Conservation (phyloP, 2,329 filamentous ascomycete genomes). For the Diatrype stigma region DNA sequence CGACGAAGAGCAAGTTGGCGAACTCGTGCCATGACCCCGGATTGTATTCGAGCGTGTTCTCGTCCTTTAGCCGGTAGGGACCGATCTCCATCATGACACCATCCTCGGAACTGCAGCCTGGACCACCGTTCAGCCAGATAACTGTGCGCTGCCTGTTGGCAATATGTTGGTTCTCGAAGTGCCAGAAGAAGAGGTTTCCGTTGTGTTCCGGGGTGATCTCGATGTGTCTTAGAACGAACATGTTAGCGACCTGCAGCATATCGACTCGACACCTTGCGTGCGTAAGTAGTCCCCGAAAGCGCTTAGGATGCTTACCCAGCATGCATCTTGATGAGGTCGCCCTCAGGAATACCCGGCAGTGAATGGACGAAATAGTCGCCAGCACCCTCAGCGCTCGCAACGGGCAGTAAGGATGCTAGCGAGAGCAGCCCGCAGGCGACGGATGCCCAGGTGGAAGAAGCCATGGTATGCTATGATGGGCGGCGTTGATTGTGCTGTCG, state of each 20-base stretch:
- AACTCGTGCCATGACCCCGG: constrained; percentile 99
- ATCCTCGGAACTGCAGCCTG: constrained; percentile 96
- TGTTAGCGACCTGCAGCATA: not conserved
- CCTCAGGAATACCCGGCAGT: constrained; percentile 78
- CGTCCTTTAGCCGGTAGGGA: constrained; percentile 79
- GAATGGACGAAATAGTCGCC: constrained; percentile 87
- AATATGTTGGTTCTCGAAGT: constrained; percentile 93
- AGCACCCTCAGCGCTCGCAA: constrained; percentile 46
- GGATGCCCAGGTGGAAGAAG: constrained; percentile 2
- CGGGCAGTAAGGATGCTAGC: constrained; percentile 37
- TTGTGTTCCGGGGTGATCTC: constrained; percentile 81
- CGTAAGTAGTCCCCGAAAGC: constrained; percentile 2
- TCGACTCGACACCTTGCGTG: too few relatives aligned
- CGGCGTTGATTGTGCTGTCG: not conserved
- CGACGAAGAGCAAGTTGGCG: constrained; percentile 92
- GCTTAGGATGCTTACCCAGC: constrained; percentile 73
- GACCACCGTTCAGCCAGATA: constrained; percentile 95
- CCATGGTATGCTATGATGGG: constrained; percentile 15
- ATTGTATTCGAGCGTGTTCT: constrained; percentile 69
- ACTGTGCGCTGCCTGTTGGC: constrained; percentile 87
- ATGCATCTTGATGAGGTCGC: constrained; percentile 89
- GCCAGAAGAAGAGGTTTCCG: constrained; percentile 98
- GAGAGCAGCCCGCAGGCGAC: constrained; percentile 31
- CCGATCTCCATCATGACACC: constrained; percentile 95
- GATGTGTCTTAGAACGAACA: constrained; percentile 63